phyloP scores from a whole-genome alignment of 768 basidiomycete species.

The Lentinula edodes region DNA sequence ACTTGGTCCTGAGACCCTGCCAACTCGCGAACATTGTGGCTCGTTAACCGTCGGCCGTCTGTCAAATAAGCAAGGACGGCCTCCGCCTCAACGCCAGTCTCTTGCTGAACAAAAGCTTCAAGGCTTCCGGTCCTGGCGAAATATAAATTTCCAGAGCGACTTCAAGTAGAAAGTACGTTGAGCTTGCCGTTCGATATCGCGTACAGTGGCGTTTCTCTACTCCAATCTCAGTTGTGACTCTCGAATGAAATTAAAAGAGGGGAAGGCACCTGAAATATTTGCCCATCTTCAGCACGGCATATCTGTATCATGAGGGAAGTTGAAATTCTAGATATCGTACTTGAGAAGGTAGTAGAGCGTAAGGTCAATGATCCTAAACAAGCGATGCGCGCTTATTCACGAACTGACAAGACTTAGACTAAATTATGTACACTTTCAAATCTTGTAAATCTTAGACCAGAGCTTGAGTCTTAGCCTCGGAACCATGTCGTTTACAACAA shows the following conservation, averaged over 20 bases:
- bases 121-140: conserved; percentile 52
- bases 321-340: background rate
- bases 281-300: conserved; percentile 62
- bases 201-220: conserved; percentile 58
- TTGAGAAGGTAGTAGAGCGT: too few species aligned
- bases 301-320: conserved; percentile 46
- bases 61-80: conserved; percentile 73
- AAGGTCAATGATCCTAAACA: background rate
- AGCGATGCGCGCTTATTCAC: background rate
- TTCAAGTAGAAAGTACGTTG: background rate
- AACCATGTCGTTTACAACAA: background rate
- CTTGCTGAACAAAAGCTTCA: conserved; percentile 66
- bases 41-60: conserved; percentile 69
- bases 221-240: background rate
- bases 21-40: conserved; percentile 69
- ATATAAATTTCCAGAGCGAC: conserved; percentile 8
- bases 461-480: too few species aligned
- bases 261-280: conserved; percentile 47
- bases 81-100: conserved; percentile 66
- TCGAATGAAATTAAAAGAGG: background rate
- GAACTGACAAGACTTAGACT: too few species aligned
- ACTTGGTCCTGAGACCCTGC: conserved; percentile 76
- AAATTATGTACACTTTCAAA: too few species aligned
- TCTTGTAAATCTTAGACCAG: too few species aligned
- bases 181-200: conserved; percentile 72